phyloP scores from a whole-genome alignment of 495 filamentous ascomycete genomes.

The Pseudoneurospora amorphoporcata region DNA sequence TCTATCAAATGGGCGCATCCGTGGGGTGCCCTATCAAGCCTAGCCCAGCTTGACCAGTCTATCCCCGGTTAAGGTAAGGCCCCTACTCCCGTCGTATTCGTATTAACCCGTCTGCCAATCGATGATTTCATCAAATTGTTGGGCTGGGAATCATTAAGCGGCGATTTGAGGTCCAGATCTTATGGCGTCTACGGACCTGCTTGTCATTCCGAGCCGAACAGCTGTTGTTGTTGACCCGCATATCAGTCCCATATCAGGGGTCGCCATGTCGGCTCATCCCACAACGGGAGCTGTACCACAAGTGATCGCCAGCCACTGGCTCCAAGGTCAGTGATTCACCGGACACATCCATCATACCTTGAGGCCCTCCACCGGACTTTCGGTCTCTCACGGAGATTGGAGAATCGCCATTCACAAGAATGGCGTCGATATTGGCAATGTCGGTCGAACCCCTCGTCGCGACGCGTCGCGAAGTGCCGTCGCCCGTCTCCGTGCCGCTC shows the following conservation, averaged over 20 bases:
- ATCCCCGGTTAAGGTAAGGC: background rate
- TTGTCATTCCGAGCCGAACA: background rate
- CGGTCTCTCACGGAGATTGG: background rate
- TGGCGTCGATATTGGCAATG: background rate
- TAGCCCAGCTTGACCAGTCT: background rate
- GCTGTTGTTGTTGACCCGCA: background rate
- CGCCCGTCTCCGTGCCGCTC: background rate
- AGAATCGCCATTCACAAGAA: background rate
- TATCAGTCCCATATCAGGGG: background rate
- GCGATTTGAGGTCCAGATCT: background rate
- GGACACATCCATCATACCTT: background rate
- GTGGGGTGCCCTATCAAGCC: background rate
- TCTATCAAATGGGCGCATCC: background rate
- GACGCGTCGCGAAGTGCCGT: background rate
- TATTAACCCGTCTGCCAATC: background rate
- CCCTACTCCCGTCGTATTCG: background rate
- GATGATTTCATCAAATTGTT: background rate
- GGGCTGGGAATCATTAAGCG: background rate
- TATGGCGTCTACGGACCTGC: background rate
- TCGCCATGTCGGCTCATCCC: background rate
- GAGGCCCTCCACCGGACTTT: background rate
- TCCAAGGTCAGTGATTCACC: background rate
- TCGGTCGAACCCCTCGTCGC: background rate
- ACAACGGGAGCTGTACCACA: background rate
- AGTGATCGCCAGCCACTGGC: background rate